These are phyloP conservation scores for Xylaria palmicola DNA, from an alignment of 495 filamentous ascomycete genomes.

Conservation along the genomic window DNA sequence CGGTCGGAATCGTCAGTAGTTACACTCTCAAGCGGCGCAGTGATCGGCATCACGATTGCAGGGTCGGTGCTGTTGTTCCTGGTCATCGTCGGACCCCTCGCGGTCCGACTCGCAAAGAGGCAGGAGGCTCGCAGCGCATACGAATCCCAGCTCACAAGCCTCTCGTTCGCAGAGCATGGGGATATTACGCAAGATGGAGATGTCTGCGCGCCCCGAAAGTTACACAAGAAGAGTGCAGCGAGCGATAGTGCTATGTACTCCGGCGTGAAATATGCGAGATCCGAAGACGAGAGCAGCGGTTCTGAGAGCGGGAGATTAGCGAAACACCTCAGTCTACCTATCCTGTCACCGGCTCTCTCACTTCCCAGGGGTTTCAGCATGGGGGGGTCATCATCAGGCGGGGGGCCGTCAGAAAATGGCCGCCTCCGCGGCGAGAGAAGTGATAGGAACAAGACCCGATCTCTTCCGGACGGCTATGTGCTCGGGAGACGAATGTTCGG, in stretches of 20 bases:
- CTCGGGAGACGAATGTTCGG: slow-evolving; percentile 4
- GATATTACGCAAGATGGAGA: neutral
- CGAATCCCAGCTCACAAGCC: neutral
- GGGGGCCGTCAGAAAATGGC: neutral
- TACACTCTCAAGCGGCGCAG: slow-evolving; percentile 24
- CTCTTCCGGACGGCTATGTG: slow-evolving; percentile 3
- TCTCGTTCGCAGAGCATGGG: slow-evolving; percentile 11
- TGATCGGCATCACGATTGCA: slow-evolving; percentile 26
- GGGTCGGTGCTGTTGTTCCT: slow-evolving; percentile 27
- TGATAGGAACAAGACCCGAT: neutral
- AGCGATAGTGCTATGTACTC: neutral
- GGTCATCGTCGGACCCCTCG: slow-evolving; percentile 15
- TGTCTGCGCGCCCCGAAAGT: slow-evolving; percentile 8
- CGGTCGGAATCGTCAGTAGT: neutral
- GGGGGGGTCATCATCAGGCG: neutral
- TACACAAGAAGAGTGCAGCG: slow-evolving; percentile 24
- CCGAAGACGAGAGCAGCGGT: neutral
- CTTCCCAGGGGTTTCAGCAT: neutral
- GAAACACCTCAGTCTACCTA: slow-evolving; percentile 10
- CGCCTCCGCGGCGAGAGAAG: neutral
- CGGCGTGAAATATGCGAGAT: neutral
- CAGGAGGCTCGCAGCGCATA: slow-evolving; percentile 3
- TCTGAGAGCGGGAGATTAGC: neutral
- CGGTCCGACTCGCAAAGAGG: slow-evolving; percentile 22
- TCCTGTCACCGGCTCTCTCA: neutral